Evolutionary conservation across 31 red algal species (phyloP), one percentile per base, ranked within the genome.

Genomic region (Asparagopsis taxiformis): DNA sequence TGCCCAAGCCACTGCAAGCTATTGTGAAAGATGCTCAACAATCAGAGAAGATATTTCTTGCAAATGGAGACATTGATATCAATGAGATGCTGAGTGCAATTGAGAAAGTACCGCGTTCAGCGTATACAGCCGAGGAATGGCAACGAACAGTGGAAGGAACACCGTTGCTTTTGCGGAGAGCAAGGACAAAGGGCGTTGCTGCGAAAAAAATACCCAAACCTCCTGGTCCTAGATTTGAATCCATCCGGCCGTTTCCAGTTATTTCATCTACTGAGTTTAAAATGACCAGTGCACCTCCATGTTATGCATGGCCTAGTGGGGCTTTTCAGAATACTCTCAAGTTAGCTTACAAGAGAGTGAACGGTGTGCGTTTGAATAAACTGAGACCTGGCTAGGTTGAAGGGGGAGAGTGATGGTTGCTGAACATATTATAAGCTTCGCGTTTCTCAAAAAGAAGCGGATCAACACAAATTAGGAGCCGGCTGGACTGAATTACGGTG

Each of bases 1-100:
- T 93, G n/a, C 90, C 90, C 7, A 28, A 21, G 34, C 81, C 90
- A 24, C 33, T 93, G 46, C 86, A 74, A 50, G 3, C 46, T 5
- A 35, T 82, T 21, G 59, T 71, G 16, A 39, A 74, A 17, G 31
- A 69, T 55, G 55, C 74, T 4, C 33, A 17, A 11, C 37, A 59
- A 2, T 36, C 67, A 0, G 25, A 65, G 24, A 64, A 13, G n/a
- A n/a, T n/a, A n/a, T n/a, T n/a, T n/a, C n/a, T n/a, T n/a, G n/a
- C n/a, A n/a, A n/a, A n/a, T n/a, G 75, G 75, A 26, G 52, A 31
- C n/a, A 58, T 90, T 41, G 31, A 75, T 33, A 52, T 90, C 2
- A 37, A 29, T 9, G 68, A 28, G 26, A 37, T 90, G 35, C 29
- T 75, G n/a, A 21, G 48, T 8, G 65, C 32, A 24, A 67, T 73